Percentiles rank a stretch among this genome's conserved stretches.
Evolutionary conservation across 2,329 filamentous ascomycete species (phyloP).

Genomic region (Arthrobotrys musiformis): DNA sequence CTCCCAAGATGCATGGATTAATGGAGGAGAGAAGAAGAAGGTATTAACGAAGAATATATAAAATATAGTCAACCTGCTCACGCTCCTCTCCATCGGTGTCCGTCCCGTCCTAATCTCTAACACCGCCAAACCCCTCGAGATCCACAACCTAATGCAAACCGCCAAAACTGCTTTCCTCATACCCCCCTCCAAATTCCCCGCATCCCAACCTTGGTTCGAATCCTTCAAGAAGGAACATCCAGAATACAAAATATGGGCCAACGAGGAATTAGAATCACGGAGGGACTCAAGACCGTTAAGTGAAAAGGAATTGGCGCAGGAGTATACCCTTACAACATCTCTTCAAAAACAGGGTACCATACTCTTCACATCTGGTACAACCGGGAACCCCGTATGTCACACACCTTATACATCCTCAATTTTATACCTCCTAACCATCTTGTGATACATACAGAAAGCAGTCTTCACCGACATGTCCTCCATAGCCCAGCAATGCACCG

Average conservation of each 20-base stretch:
- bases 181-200: neutral
- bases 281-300: neutral
- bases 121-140: constrained; percentile 21
- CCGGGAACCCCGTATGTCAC: constrained; percentile 33
- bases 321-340: neutral
- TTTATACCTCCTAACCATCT: neutral
- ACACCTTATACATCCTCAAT: neutral
- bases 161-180: constrained; percentile 2
- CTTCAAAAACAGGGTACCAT: constrained; percentile 17
- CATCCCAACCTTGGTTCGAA: neutral
- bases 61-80: constrained; percentile 29
- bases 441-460: constrained; percentile 28
- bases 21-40: neutral
- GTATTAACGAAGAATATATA: neutral
- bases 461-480: constrained; percentile 31
- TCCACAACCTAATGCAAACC: constrained; percentile 13
- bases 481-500: constrained; percentile 18
- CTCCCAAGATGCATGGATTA: no score
- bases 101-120: constrained; percentile 36
- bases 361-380: constrained; percentile 49
- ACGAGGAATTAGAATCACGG: neutral
- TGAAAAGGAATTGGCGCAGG: neutral
- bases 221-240: neutral
- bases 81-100: constrained; percentile 27
- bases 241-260: neutral